Evolutionary conservation across 176 grass and related monocot species (phyloP).

Genomic region (Phragmites australis): DNA sequence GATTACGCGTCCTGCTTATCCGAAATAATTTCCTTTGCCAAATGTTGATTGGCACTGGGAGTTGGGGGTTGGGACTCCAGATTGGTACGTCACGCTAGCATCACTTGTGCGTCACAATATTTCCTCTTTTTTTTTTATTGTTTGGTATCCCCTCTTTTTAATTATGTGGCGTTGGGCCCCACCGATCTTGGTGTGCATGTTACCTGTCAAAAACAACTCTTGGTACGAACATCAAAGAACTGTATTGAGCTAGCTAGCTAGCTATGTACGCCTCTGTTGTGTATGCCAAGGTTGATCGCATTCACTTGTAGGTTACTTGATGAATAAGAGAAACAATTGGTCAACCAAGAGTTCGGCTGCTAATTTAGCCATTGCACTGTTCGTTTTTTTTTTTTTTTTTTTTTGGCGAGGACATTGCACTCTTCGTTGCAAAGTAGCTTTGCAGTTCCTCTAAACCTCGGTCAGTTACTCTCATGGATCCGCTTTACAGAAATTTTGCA

Average conservation of each 20-base stretch:
- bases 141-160: background rate
- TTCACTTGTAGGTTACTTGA: background rate
- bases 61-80: background rate
- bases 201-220: slow-evolving; percentile 7
- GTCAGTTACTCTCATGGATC: background rate
- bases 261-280: background rate
- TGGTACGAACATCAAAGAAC: background rate
- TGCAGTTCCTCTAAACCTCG: background rate
- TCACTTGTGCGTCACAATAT: slow-evolving; percentile 30
- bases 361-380: background rate
- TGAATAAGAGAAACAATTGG: background rate
- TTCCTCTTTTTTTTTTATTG: background rate
- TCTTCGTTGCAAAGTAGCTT: background rate
- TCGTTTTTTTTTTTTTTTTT: too few species aligned
- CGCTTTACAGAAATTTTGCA: background rate
- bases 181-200: slow-evolving; percentile 23
- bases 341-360: background rate
- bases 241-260: background rate
- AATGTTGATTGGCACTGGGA: background rate
- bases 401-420: too few species aligned
- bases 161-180: slow-evolving; percentile 1
- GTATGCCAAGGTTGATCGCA: slow-evolving; percentile 30
- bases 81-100: slow-evolving; percentile 28
- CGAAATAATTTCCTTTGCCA: slow-evolving; percentile 8
- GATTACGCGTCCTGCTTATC: slow-evolving; percentile 32